Conservation (phyloP, 306 rosid genomes). For the Dalbergia cochinchinensis region DNA sequence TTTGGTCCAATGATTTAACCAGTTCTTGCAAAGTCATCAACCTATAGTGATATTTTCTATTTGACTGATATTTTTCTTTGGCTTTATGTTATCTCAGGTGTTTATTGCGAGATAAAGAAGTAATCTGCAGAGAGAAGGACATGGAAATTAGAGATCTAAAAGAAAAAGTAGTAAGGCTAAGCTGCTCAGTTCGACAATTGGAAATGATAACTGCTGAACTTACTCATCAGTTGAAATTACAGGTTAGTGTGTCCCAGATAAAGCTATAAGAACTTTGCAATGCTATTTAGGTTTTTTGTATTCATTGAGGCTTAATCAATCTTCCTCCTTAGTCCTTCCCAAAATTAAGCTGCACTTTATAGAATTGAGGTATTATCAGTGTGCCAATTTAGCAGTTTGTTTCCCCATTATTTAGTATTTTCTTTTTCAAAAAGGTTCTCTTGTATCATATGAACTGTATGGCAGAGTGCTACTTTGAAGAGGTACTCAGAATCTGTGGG, state of each 20-base stretch:
- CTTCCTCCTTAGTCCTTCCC: constrained; percentile 8
- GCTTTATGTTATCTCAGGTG: constrained; percentile 57
- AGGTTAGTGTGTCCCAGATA: constrained; percentile 49
- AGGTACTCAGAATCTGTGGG: constrained; percentile 46
- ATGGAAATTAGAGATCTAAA: constrained; percentile 81
- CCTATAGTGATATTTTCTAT: constrained; percentile 12
- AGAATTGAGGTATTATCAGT: background rate
- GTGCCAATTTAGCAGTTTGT: constrained; percentile 29
- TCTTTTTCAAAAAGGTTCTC: background rate
- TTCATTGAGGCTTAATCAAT: background rate
- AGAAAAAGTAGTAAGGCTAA: constrained; percentile 73
- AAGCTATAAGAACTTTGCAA: background rate
- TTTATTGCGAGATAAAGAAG: constrained; percentile 73
- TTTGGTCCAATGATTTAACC: constrained; percentile 17
- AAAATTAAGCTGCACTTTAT: constrained; percentile 8
- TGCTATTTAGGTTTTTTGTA: background rate
- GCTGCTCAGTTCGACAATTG: constrained; percentile 62
- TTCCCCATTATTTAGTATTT: constrained; percentile 25
- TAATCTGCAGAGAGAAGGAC: constrained; percentile 73
- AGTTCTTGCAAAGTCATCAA: background rate
- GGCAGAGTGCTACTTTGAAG: constrained; percentile 63
- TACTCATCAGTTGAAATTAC: constrained; percentile 63
- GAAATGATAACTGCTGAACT: constrained; percentile 77
- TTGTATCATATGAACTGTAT: constrained; percentile 27
- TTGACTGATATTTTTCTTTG: constrained; percentile 28